Percentiles rank a stretch among this genome's conserved stretches.
Evolutionary conservation across 306 rosid species (phyloP).

Genomic region (Phaseolus lunatus): DNA sequence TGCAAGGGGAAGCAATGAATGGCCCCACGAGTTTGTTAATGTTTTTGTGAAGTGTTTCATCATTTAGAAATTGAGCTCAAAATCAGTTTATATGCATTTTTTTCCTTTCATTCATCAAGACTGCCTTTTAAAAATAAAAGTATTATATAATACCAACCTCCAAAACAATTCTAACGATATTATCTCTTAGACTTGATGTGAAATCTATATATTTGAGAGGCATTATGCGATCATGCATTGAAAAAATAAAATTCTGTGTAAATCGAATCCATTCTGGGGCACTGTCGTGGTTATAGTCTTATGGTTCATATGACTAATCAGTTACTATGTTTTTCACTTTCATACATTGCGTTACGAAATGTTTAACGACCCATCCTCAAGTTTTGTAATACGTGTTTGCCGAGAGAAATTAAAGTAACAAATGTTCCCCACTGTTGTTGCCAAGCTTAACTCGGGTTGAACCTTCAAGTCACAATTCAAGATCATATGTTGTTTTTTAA

Average conservation of each 20-base stretch:
- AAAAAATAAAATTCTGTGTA: constrained; percentile 34
- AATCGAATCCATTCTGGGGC: neutral
- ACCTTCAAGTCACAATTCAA: constrained; percentile 37
- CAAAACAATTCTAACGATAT: no score
- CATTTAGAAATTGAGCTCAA: no score
- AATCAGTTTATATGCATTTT: no score
- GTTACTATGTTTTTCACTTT: constrained; percentile 37
- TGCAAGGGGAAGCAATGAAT: no score
- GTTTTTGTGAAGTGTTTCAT: neutral
- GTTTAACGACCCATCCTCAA: constrained; percentile 17
- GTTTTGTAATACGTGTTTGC: constrained; percentile 25
- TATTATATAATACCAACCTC: no score
- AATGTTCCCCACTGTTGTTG: neutral
- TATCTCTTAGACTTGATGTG: no score
- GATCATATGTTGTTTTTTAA: constrained; percentile 49
- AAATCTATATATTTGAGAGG: no score
- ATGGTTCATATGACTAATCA: constrained; percentile 37
- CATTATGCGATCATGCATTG: no score
- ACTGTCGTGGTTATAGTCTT: constrained; percentile 15
- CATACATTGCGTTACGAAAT: constrained; percentile 24
- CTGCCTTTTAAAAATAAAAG: no score
- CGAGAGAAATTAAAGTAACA: constrained; percentile 2
- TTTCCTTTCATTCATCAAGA: no score
- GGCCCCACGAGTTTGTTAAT: constrained; percentile 37
- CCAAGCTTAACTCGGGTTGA: constrained; percentile 27